Base-by-base conservation (phyloP, 176 grass and related monocot species). In the Aegilops speltoides region DNA sequence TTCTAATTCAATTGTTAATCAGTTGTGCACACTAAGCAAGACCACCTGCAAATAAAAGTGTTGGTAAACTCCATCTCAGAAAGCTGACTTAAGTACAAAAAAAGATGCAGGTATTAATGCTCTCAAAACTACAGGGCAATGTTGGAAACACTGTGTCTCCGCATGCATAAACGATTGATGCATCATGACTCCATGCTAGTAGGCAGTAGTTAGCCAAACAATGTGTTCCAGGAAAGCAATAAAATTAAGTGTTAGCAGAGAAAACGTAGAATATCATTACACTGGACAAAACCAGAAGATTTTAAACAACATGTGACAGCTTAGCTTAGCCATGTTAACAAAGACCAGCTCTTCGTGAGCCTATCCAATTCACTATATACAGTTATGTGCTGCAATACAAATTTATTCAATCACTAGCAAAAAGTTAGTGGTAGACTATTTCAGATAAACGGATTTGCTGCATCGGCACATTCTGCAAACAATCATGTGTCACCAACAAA, bases 21-120 rank as follows among this genome's bases (percentile, higher is more conserved):
- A 83, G 22, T 66, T 73, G 25, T 75, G 66, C 43, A 83, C 31
- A 73, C 14, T 75, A 76, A 75, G 60, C 17, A 84, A 77, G 50
- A 78, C 63, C n/a, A 32, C 48, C 16, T 60, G 52, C 11, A 81
- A 31, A 76, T 56, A 80, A 48, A 85, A 59, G 16, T 68, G 28
- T 52, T 52, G 8, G 9, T 50, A 57, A 68, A 77, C 41, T 84
- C 37, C 62, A 81, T 76, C 57, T 79, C 10, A 24, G 16, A 68
- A 84, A 80, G 73, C 19, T 69, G 59, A 9, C 3, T 60, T 26
- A 28, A 75, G 17, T 87, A 65, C 22, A 43, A 15, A 72, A 31
- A 79, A 7, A 28, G 66, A 0, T 2, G 20, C 16, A 19, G 32
- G 45, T 62, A 43, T 5, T 32, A 82, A 14, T 82, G 10, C 32